Conservation (phyloP, 306 rosid species). For the Vachellia collinsii region DNA sequence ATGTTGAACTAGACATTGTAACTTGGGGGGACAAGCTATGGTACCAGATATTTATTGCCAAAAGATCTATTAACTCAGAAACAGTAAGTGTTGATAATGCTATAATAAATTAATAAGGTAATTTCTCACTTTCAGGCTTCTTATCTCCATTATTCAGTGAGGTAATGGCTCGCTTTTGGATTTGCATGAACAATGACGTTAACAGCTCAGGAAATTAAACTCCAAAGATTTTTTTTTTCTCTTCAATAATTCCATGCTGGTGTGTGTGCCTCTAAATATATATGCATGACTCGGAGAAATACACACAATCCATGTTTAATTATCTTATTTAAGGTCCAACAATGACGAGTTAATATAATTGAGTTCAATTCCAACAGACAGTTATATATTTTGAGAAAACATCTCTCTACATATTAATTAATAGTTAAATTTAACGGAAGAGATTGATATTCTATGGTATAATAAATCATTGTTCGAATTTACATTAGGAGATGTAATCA, state of each 20-base stretch:
- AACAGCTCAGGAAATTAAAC: slow-evolving; percentile 6
- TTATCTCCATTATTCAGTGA: slow-evolving; percentile 15
- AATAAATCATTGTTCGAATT: no score
- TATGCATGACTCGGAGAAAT: no score
- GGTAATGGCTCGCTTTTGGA: slow-evolving; percentile 33
- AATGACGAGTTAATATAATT: background rate
- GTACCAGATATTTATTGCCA: background rate
- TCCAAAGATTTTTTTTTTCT: background rate
- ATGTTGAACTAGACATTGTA: background rate
- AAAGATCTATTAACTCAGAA: background rate
- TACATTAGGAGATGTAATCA: no score
- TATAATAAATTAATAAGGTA: slow-evolving; percentile 12
- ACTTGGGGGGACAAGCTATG: background rate
- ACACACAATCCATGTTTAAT: background rate
- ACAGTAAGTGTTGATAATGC: background rate
- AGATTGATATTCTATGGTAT: no score
- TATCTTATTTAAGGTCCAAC: background rate
- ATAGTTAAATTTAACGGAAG: no score
- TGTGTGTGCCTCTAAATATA: no score
- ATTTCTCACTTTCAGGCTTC: slow-evolving; percentile 25
- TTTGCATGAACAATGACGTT: slow-evolving; percentile 8
- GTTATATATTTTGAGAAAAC: background rate
- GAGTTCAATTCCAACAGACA: background rate
- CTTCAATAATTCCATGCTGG: no score
- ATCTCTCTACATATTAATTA: background rate